Conservation (phyloP, 768 basidiomycete species). For the Cystofilobasidium capitatum region DNA sequence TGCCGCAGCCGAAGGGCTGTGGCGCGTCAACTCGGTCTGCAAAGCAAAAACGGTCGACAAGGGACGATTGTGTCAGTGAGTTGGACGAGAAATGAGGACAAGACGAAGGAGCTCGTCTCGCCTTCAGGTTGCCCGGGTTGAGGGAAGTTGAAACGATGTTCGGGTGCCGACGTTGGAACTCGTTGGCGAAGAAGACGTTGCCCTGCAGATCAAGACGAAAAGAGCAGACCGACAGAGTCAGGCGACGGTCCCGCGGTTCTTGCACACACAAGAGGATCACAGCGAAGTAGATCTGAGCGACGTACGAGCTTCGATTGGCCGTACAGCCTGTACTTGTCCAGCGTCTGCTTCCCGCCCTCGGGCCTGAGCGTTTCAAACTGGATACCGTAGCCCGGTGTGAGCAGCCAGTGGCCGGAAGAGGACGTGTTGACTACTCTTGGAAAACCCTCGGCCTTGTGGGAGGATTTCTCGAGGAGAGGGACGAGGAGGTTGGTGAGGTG, state of each 20-base stretch:
- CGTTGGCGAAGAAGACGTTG: slow-evolving; percentile 29
- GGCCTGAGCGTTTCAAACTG: slow-evolving; percentile 22
- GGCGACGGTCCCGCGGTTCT: background rate
- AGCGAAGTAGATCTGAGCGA: background rate
- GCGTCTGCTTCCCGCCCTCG: background rate
- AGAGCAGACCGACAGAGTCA: background rate
- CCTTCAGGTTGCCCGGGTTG: slow-evolving; percentile 27
- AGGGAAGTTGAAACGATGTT: slow-evolving; percentile 16
- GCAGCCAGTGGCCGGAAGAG: slow-evolving; percentile 12
- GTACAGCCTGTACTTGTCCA: slow-evolving; percentile 13
- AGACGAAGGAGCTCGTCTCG: background rate
- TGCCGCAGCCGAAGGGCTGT: background rate
- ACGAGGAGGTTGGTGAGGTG: slow-evolving; percentile 27
- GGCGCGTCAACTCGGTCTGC: slow-evolving; percentile 1
- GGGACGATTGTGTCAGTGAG: background rate
- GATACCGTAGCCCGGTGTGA: slow-evolving; percentile 19
- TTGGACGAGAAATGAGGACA: background rate
- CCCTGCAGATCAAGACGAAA: background rate
- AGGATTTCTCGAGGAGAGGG: slow-evolving; percentile 21
- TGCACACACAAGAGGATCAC: background rate
- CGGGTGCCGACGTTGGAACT: slow-evolving; percentile 20
- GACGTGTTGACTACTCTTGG: slow-evolving; percentile 26
- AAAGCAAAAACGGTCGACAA: background rate
- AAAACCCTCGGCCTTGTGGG: slow-evolving; percentile 12
- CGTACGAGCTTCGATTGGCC: slow-evolving; percentile 28